Percentiles rank a stretch among this genome's conserved stretches.
phyloP scores from a whole-genome alignment of 306 rosid species.

The Herpetospermum pedunculosum region DNA sequence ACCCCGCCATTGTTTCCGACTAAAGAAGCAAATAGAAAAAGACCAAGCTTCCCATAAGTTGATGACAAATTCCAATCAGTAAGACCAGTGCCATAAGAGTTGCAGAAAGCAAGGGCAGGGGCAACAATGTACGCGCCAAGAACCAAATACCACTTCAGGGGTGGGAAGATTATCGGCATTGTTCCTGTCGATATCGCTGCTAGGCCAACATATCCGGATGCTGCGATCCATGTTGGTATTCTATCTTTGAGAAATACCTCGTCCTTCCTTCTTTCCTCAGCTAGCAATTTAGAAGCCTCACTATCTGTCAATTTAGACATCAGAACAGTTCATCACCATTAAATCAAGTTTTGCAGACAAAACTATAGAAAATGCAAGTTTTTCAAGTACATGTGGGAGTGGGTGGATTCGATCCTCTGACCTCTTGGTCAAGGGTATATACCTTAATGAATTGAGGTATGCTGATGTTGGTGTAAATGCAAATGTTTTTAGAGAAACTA shows the following conservation, averaged over 20 bases:
- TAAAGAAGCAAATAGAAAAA: constrained; percentile 62
- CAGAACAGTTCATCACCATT: constrained; percentile 14
- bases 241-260: constrained; percentile 67
- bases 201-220: constrained; percentile 68
- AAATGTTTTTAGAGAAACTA: neutral
- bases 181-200: constrained; percentile 61
- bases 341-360: neutral
- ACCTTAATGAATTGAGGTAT: no score
- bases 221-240: constrained; percentile 82
- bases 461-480: no score
- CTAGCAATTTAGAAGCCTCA: constrained; percentile 28
- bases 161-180: constrained; percentile 78
- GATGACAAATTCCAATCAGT: constrained; percentile 72
- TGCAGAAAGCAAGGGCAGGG: constrained; percentile 90
- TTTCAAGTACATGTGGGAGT: no score
- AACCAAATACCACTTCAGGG: constrained; percentile 89
- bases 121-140: constrained; percentile 72
- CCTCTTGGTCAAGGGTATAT: no score
- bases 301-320: constrained; percentile 34
- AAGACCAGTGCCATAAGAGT: constrained; percentile 86
- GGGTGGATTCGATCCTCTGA: no score
- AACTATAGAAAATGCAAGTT: neutral
- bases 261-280: constrained; percentile 47
- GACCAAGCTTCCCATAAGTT: constrained; percentile 88
- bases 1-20: constrained; percentile 83